Percentiles rank a stretch among this genome's conserved stretches.
Evolutionary conservation across 164 flowering plant genomes (phyloP).

Genomic region (Echeveria elegans): DNA sequence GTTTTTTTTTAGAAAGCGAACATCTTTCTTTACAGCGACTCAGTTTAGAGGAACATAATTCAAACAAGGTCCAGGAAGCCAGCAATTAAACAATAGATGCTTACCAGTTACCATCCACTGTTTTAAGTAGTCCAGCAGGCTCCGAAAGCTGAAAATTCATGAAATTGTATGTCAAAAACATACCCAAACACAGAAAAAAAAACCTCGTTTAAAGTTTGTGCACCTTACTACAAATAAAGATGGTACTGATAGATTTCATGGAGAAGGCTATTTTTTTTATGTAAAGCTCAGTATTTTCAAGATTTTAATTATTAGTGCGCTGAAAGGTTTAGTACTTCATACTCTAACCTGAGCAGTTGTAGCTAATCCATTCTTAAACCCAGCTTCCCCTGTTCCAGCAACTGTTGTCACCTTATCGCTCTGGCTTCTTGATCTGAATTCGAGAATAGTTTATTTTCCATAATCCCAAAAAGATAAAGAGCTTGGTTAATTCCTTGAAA

Average conservation of each 20-base stretch:
- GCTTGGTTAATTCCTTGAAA: constrained; percentile 30
- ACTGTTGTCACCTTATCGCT: constrained; percentile 56
- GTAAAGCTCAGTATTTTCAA: too few species aligned
- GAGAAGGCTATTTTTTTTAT: too few species aligned
- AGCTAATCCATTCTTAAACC: constrained; percentile 76
- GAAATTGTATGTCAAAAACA: background rate
- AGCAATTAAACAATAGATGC: too few species aligned
- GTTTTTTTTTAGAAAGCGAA: too few species aligned
- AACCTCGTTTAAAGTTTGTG: background rate
- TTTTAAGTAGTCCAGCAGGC: constrained; percentile 1
- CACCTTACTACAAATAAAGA: background rate
- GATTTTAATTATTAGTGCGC: too few species aligned
- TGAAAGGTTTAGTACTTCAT: too few species aligned
- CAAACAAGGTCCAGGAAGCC: background rate
- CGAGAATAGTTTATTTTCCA: background rate
- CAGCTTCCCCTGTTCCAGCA: constrained; percentile 88
- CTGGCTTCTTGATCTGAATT: constrained; percentile 68
- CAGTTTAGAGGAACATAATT: background rate
- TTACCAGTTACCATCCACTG: background rate
- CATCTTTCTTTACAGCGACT: too few species aligned
- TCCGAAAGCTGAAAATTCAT: background rate
- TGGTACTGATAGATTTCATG: background rate
- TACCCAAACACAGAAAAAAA: background rate
- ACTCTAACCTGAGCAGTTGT: constrained; percentile 59
- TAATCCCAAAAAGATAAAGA: constrained; percentile 5